Evolutionary conservation across 352 stramenopile genomes (phyloP), one percentile per base, ranked within the genome.

Genomic region (Globisporangium spiculum): DNA sequence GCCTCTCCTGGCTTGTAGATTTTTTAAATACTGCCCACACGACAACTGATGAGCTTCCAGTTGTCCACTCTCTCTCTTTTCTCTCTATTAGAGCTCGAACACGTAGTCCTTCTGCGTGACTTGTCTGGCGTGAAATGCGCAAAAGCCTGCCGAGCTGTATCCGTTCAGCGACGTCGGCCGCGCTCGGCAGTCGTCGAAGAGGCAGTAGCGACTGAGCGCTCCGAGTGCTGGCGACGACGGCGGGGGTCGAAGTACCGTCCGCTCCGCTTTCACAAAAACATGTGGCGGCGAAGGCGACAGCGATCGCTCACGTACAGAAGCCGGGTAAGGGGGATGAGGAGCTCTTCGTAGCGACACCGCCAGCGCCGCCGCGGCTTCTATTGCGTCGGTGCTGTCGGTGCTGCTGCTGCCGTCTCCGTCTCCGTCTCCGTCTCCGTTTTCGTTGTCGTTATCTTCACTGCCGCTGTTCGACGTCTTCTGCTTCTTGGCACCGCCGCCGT

Each of bases 401-500:
- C 48, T 55, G 48, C 48, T 55, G 0, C 48, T 16, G 1, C 20
- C 41, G 14, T 48, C 64, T 46, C 38, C 26, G 26, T 27, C 22
- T 46, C 38, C 26, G 26, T 27, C 22, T 24, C 22, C 22, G 22
- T 24, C 26, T 27, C 26, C 30, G 5, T 32, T 7, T 32, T 7
- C 41, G 16, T 48, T n/a, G 2, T 48, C 41, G 41, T 48, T 55
- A n/a, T 55, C 48, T 9, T 55, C 48, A 16, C 48, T 26, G 20
- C 10, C 48, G 48, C 48, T 55, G 8, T 10, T 26, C 6, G 48
- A 55, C 48, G 18, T 55, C 48, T 55, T 55, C 48, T 55, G 48
- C 18, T 55, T 55, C 48, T 75, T 80, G 34, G 76, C 74, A 34
- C 76, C 76, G 3, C 76, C 76, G 34, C 27, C 56, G 16, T 76